phyloP scores from a whole-genome alignment of 2,329 filamentous ascomycete species.

The Alternaria alternata region DNA sequence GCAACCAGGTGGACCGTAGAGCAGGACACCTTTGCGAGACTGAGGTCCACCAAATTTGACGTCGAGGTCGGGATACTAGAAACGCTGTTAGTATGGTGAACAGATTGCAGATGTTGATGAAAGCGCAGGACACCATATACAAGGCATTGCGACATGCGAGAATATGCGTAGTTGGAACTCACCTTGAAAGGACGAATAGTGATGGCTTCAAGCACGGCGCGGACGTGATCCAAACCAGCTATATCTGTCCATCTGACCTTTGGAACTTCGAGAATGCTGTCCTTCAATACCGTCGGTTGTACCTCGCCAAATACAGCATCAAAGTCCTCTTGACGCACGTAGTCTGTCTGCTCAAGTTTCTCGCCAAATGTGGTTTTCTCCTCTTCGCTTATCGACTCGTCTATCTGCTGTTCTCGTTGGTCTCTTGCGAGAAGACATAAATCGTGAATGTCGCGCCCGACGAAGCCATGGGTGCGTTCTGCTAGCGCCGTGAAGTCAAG shows the following conservation, averaged over 20 bases:
- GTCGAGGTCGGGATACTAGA: slow-evolving; percentile 47
- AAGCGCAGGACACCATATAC: neutral
- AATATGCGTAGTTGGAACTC: slow-evolving; percentile 15
- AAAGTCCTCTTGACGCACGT: slow-evolving; percentile 61
- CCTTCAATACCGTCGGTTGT: slow-evolving; percentile 86
- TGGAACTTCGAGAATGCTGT: slow-evolving; percentile 87
- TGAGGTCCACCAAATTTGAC: slow-evolving; percentile 46
- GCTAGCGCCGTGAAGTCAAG: slow-evolving; percentile 65
- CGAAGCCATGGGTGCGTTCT: slow-evolving; percentile 85
- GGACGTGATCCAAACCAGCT: slow-evolving; percentile 81
- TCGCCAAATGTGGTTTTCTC: slow-evolving; percentile 33
- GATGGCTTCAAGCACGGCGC: slow-evolving; percentile 65
- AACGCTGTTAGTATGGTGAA: slow-evolving; percentile 4
- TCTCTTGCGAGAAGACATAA: slow-evolving; percentile 66
- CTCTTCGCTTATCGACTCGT: slow-evolving; percentile 28
- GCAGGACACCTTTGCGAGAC: slow-evolving; percentile 79
- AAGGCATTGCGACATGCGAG: neutral
- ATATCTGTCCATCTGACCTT: slow-evolving; percentile 88
- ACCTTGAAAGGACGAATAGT: slow-evolving; percentile 67
- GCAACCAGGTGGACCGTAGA: slow-evolving; percentile 93
- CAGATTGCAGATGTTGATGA: neutral
- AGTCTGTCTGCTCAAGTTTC: slow-evolving; percentile 26
- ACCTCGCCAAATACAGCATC: slow-evolving; percentile 71
- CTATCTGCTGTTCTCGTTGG: slow-evolving; percentile 34
- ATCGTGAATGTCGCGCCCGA: slow-evolving; percentile 75